Base-by-base conservation (phyloP, 352 stramenopile species). In the Globisporangium ultimum region DNA sequence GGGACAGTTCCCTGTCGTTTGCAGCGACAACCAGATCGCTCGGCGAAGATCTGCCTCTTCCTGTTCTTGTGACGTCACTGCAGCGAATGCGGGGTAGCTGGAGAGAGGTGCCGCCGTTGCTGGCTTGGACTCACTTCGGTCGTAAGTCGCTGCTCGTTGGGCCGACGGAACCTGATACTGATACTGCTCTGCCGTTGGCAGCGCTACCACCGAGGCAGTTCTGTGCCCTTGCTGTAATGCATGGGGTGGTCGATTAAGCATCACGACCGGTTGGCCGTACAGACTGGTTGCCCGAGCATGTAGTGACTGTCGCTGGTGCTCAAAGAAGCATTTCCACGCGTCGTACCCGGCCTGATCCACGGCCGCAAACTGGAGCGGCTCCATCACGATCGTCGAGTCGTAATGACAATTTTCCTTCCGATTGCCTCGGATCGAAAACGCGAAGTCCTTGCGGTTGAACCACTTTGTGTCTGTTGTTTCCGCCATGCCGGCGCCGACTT, bases 391-490 rank as follows among this genome's bases (percentile, higher is more conserved):
- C 5, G 48, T 70, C 48, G 54, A 64, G 48, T 68, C 71, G 54
- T 68, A 76, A 49, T 76, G 67, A 38, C 55, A 71, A 43, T 67
- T 75, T 9, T 61, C 72, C 50, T 71, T 55, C 43, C 63, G 59
- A 24, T 64, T 72, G 10, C 72, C 84, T 17, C 64, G 65, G 20
- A 88, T 32, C 47, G 68, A 54, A 60, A 93, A 93, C 3, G 76
- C 71, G 36, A 78, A 78, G 2, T 83, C 66, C 49, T 91, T 91
- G 20, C 66, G 70, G 53, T 84, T 88, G 63, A 93, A 90, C 80
- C 80, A 91, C 54, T 87, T 88, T 36, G 54, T 59, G 60, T 91
- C 80, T 13, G 51, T 73, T 2, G 61, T 64, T 15, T 72, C 56
- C 24, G 64, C 53, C 61, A 90, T 71, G 11, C 78, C 81, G 24